Percentiles rank a stretch among this genome's conserved stretches.
Evolutionary conservation across 2,329 filamentous ascomycete species (phyloP).

Genomic region (Aspergillus hiratsukae): DNA sequence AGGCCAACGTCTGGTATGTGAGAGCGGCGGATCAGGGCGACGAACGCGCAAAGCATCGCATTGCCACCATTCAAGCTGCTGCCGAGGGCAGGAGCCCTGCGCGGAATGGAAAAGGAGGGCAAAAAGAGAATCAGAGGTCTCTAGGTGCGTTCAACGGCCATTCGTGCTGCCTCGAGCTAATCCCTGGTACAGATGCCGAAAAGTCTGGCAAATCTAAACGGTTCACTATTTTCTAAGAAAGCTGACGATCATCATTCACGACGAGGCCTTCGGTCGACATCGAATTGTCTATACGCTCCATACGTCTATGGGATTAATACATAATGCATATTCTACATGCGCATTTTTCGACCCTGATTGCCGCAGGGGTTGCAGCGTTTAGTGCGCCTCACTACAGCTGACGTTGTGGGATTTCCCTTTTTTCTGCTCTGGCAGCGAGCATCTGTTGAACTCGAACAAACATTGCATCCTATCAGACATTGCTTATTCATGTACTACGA

Average conservation of each 20-base stretch:
- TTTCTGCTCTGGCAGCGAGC: no score
- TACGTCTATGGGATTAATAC: neutral
- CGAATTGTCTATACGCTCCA: neutral
- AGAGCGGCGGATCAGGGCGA: conserved; percentile 90
- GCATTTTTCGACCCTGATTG: neutral
- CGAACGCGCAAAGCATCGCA: conserved; percentile 78
- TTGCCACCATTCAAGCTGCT: conserved; percentile 81
- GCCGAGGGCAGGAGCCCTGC: conserved; percentile 53
- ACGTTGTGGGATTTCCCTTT: neutral
- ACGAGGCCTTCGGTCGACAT: neutral
- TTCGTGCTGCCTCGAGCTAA: neutral
- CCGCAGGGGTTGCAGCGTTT: neutral
- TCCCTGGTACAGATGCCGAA: neutral
- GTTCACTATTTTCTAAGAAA: conserved; percentile 20
- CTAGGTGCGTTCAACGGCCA: neutral
- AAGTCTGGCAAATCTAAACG: conserved; percentile 12
- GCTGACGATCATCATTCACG: neutral
- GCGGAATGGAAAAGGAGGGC: conserved; percentile 13
- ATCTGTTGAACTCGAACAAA: neutral
- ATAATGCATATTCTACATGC: conserved; percentile 4
- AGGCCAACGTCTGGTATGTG: conserved; percentile 98
- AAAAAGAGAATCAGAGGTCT: conserved; percentile 8
- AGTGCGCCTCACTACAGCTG: neutral
- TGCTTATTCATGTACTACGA: neutral
- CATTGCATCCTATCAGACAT: neutral